Conservation (phyloP, 108 stramenopile species). For the Cyclotella choctawhatcheeana region DNA sequence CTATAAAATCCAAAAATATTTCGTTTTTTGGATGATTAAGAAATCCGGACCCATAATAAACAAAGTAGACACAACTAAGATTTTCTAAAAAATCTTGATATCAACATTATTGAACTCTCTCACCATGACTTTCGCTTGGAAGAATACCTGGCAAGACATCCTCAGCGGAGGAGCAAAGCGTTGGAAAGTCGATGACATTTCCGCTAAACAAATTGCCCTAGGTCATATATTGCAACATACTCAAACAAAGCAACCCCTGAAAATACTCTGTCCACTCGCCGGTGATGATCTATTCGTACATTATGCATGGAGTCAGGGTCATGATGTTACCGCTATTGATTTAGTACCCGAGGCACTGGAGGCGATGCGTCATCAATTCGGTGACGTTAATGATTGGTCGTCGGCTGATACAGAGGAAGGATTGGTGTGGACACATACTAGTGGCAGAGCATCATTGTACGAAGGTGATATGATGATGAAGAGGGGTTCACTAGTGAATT, state of each 20-base stretch:
- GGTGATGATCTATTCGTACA: slow-evolving; percentile 65
- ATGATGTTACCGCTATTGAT: slow-evolving; percentile 61
- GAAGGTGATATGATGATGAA: slow-evolving; percentile 52
- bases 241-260: slow-evolving; percentile 5
- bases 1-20: no score
- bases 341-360: slow-evolving; percentile 60
- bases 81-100: no score
- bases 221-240: slow-evolving; percentile 32
- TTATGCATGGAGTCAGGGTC: slow-evolving; percentile 49
- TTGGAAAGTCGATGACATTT: slow-evolving; percentile 54
- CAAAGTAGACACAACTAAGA: no score
- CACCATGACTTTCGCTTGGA: slow-evolving; percentile 43
- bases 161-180: slow-evolving; percentile 50
- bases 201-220: slow-evolving; percentile 52
- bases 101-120: neutral
- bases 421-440: slow-evolving; percentile 37
- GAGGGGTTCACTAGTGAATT: slow-evolving; percentile 35
- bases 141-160: slow-evolving; percentile 58
- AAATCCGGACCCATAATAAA: no score
- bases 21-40: no score
- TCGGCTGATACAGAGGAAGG: neutral
- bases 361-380: slow-evolving; percentile 52
- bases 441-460: slow-evolving; percentile 57
- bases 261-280: slow-evolving; percentile 58
- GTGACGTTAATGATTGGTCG: slow-evolving; percentile 25